Evolutionary conservation across 257 asterid species (phyloP).

Genomic region (Nicotiana tomentosiformis): DNA sequence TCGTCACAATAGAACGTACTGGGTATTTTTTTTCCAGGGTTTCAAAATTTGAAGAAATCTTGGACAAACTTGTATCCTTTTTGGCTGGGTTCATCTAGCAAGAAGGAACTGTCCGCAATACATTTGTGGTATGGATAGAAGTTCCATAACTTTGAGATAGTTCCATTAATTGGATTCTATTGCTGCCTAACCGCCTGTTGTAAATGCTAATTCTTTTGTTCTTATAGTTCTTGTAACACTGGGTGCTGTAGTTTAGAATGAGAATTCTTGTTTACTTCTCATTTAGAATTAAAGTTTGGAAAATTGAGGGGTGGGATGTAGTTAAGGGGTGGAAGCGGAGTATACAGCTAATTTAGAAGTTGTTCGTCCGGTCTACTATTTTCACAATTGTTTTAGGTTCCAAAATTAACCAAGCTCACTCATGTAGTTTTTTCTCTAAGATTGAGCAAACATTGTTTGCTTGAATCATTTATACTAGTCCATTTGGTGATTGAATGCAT

Average conservation of each 20-base stretch:
- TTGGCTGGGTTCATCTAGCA: not conserved
- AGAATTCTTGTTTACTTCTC: not conserved
- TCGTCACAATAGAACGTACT: conserved; percentile 22
- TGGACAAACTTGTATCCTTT: conserved; percentile 27
- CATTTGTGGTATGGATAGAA: not conserved
- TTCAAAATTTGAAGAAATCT: conserved; percentile 51
- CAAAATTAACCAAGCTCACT: not conserved
- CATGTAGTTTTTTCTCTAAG: not conserved
- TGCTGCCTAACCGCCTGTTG: not conserved
- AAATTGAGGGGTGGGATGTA: not conserved
- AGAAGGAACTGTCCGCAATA: not conserved
- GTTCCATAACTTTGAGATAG: not conserved
- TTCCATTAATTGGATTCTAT: not conserved
- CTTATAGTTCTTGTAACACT: not conserved
- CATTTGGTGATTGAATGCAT: not conserved
- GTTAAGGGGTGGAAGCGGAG: not conserved
- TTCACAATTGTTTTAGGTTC: not conserved
- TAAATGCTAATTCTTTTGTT: conserved; percentile 1
- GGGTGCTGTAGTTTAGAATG: not conserved
- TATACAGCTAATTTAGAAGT: not conserved
- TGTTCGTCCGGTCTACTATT: not conserved
- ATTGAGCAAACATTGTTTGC: not conserved
- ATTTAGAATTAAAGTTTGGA: not conserved
- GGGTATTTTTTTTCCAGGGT: conserved; percentile 38
- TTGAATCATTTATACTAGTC: not conserved